These are phyloP conservation scores for Gymnopilus dilepis DNA, from an alignment of 768 basidiomycete species.

Conservation along the genomic window DNA sequence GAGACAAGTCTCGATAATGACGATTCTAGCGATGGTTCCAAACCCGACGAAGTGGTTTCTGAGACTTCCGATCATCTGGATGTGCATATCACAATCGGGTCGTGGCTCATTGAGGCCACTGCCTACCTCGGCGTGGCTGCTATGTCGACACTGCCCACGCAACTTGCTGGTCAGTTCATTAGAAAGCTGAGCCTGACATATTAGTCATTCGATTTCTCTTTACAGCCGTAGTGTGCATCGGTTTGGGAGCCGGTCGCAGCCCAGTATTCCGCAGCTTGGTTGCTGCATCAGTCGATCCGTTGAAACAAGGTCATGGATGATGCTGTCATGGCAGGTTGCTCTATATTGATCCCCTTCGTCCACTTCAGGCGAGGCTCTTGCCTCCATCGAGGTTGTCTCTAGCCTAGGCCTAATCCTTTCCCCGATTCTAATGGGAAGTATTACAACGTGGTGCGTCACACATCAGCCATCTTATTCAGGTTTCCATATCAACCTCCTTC, in stretches of 20 bases:
- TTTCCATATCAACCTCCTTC: background rate
- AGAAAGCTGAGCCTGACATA: background rate
- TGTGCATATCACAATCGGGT: conserved; percentile 17
- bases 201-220: background rate
- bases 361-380: conserved; percentile 12
- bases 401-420: conserved; percentile 14
- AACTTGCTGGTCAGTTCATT: conserved; percentile 8
- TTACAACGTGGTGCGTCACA: conserved; percentile 13
- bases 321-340: background rate
- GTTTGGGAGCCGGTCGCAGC: conserved; percentile 17
- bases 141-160: background rate
- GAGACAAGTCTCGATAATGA: background rate
- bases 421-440: conserved; percentile 17
- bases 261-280: conserved; percentile 19
- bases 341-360: background rate
- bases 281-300: conserved; percentile 17
- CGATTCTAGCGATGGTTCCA: background rate
- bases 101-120: conserved; percentile 14
- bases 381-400: conserved; percentile 15
- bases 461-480: background rate
- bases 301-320: conserved; percentile 17
- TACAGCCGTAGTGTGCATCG: conserved; percentile 18
- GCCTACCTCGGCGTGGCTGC: conserved; percentile 11
- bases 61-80: conserved; percentile 19
- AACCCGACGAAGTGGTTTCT: conserved; percentile 11